Percentiles rank a stretch among this genome's conserved stretches.
Evolutionary conservation across 2,329 filamentous ascomycete species (phyloP).

Genomic region (Sporothrix inflata): DNA sequence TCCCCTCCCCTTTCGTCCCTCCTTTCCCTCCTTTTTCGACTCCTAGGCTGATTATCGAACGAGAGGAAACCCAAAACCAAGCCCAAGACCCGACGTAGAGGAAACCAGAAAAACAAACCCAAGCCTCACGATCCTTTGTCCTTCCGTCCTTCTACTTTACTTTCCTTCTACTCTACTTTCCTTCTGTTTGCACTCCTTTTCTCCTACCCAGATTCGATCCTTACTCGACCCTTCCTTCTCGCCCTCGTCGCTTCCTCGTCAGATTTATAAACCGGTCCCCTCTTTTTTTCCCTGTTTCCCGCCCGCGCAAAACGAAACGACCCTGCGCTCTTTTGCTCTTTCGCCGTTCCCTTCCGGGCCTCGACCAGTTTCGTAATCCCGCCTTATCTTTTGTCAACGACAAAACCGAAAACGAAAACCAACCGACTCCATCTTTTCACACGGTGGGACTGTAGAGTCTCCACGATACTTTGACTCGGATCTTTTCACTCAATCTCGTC

Average conservation of each 20-base stretch:
- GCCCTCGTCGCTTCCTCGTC: neutral
- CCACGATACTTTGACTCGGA: neutral
- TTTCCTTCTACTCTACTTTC: neutral
- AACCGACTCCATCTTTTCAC: neutral
- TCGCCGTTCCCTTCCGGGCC: conserved; percentile 26
- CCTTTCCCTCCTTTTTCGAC: conserved; percentile 14
- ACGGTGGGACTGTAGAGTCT: conserved; percentile 11
- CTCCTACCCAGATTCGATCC: neutral
- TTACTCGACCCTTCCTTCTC: neutral
- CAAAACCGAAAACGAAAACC: neutral
- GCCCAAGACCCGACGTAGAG: neutral
- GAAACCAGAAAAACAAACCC: neutral
- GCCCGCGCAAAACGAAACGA: neutral
- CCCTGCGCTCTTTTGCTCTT: conserved; percentile 8
- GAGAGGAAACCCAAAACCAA: neutral
- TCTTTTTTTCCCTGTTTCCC: conserved; percentile 11
- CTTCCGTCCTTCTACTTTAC: neutral
- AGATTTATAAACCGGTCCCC: conserved; percentile 4
- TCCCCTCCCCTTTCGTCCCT: conserved; percentile 6
- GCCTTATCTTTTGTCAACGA: conserved; percentile 17
- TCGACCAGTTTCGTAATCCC: conserved; percentile 22
- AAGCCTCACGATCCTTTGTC: conserved; percentile 10
- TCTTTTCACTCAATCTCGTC: neutral
- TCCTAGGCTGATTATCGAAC: conserved; percentile 8
- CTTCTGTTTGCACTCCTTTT: neutral